phyloP scores from a whole-genome alignment of 441 rosid species.

The Jatropha podagrica region DNA sequence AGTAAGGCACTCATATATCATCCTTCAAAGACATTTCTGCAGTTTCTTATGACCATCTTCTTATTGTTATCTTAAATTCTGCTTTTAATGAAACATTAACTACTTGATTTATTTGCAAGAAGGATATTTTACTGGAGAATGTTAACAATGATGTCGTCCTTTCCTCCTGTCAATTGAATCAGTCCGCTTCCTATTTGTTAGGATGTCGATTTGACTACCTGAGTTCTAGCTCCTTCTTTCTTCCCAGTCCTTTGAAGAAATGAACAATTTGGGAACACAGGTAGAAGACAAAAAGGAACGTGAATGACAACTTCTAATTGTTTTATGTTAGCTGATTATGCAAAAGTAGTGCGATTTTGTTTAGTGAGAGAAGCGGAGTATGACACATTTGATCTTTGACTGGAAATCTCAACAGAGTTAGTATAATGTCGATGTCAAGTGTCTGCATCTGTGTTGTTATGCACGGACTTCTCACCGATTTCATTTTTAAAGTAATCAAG shows the following conservation, averaged over 20 bases:
- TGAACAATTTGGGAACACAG: neutral
- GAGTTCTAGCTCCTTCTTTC: neutral
- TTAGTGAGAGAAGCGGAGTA: neutral
- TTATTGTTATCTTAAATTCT: neutral
- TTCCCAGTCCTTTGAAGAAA: neutral
- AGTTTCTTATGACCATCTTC: neutral
- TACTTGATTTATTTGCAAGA: neutral
- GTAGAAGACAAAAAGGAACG: neutral
- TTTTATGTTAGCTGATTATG: neutral
- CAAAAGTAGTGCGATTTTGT: neutral
- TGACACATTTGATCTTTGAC: neutral
- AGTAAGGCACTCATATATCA: neutral
- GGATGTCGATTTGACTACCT: neutral
- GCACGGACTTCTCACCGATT: neutral
- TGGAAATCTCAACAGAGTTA: neutral
- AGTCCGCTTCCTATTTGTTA: neutral
- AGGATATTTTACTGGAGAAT: neutral
- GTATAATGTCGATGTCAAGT: neutral
- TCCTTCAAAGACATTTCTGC: neutral
- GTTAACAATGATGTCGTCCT: conserved; percentile 22
- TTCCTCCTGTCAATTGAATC: neutral
- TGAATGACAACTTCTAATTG: neutral
- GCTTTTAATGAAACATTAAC: neutral
- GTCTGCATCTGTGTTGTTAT: neutral
- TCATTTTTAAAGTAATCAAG: neutral